Base-by-base conservation (phyloP, 2,329 filamentous ascomycete genomes). In the Pseudomassariella vexata region DNA sequence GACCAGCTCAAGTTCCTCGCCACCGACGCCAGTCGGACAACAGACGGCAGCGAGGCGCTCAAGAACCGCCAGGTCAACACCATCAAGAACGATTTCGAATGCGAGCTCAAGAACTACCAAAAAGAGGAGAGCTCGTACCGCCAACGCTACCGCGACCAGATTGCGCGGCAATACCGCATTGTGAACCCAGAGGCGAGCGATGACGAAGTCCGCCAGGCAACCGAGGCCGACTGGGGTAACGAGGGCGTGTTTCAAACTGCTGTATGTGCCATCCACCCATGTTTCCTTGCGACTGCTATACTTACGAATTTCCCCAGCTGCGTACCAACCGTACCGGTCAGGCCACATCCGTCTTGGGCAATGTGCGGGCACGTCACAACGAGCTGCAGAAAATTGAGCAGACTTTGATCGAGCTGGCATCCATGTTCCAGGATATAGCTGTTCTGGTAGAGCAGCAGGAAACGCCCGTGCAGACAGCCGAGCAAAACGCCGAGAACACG, bases 231-330 rank as follows among this genome's bases (percentile, higher is more conserved):
- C 53, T 85, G 83, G 80, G 77, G 80, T 33, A 75, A 84, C 37
- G 81, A 89, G 62, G 82, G 83, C 49, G 79, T 92, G 34, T 92
- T 90, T 65, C 82, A 88, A 59, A 82, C 79, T 36, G 85, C 85
- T 38, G 85, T 90, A 71, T 20, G 48, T 49, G 58, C 78, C 70
- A 32, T 40, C 32, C 19, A 17, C 14, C 17, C 11, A 19, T 20
- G n/a, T 20, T 12, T 28, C 38, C 31, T 11, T 35, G 27, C 22
- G 23, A 35, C 27, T 17, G 18, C 12, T 10, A 24, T 28, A 32
- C 36, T n/a, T n/a, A n/a, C 42, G 31, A 16, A 42, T 25, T 30
- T 27, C n/a, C n/a, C 41, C 44, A 88, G 82, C 77, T 89, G 50
- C 79, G 79, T 52, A 76, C 71, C 47, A 88, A 86, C 67, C 82